Conservation (phyloP, 139 green algal species). For the Ettlia oleoabundans region DNA sequence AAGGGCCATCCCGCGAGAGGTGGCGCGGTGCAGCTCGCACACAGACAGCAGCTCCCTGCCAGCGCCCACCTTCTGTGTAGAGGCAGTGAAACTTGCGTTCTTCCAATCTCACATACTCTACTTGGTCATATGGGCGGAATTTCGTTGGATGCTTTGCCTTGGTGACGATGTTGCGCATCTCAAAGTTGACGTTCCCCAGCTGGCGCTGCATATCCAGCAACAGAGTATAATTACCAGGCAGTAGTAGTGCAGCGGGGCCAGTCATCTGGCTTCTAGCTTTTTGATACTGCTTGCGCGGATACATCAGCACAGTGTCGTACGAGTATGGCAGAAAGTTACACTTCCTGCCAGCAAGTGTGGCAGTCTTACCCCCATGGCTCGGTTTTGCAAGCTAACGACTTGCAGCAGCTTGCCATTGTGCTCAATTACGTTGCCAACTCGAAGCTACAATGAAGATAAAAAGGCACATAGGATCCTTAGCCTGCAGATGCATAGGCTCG, state of each 20-base stretch:
- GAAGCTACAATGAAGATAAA: slow-evolving; percentile 33
- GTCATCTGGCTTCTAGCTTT: too few relatives aligned
- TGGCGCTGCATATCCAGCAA: slow-evolving; percentile 37
- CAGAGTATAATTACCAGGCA: too few relatives aligned
- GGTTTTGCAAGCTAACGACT: slow-evolving; percentile 41
- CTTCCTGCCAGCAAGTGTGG: background rate
- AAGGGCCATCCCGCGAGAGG: too few relatives aligned
- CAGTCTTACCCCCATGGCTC: slow-evolving; percentile 33
- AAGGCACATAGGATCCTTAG: background rate
- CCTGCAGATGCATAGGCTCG: background rate
- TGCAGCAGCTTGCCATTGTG: slow-evolving; percentile 53
- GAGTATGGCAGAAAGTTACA: background rate
- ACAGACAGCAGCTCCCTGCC: background rate
- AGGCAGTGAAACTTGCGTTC: slow-evolving; percentile 44
- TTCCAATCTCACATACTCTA: slow-evolving; percentile 54
- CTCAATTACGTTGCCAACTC: slow-evolving; percentile 54
- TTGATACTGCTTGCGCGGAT: too few relatives aligned
- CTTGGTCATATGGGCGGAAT: slow-evolving; percentile 45
- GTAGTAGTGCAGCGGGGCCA: too few relatives aligned
- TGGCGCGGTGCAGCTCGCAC: too few relatives aligned
- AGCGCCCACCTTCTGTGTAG: slow-evolving; percentile 48
- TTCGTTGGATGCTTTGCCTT: slow-evolving; percentile 44
- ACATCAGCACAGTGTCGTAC: background rate
- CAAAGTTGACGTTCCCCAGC: slow-evolving; percentile 59
- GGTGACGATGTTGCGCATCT: slow-evolving; percentile 54